Evolutionary conservation across 192 early-diverging fungal genomes (phyloP), one percentile per base, ranked within the genome.

Genomic region (Pilaira anomala): DNA sequence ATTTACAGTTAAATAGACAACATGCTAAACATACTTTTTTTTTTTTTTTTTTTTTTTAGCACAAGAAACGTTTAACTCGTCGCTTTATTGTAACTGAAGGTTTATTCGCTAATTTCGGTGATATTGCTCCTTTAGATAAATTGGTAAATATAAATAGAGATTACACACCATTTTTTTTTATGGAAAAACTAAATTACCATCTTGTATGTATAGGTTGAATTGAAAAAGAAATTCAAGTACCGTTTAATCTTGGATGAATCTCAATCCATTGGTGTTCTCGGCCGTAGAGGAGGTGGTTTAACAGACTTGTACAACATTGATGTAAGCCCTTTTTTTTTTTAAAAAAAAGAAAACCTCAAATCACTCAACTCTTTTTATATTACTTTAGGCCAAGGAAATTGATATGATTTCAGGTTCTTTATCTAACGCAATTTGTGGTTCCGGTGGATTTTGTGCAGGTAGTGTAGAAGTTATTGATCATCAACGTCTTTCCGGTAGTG

Each of bases 161-260:
- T 9, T 6, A 6, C 33, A 4, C 33, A 36, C 33, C 6, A 1
- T 9, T 9, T 9, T 9, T 36, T 5, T 5, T 9, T 9, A 36
- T 1, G 33, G 33, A 36, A 36, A 36, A 36, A 36, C 33, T 36
- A 36, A 36, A 36, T 36, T 36, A 36, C 11, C 30, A 2, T 33
- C 7, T 33, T 33, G 2, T 46, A 46, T 46, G 4, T 46, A 45
- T 16, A 46, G 44, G 77, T 98, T 59, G 92, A 88, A 54, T 71
- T 98, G 61, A 98, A 96, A 80, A 81, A 91, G 45, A 87, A 91
- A 71, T 96, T 93, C 89, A 97, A 98, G 85, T 98, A 92, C 82
- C 82, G 96, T 30, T 78, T 98, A 19, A 93, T 98, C 63, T 74
- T 98, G 48, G 96, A 98, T 67, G 96, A 98, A 76, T 87, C 85